Conservation (phyloP, 2,329 filamentous ascomycete species). For the Clonostachys byssicola region DNA sequence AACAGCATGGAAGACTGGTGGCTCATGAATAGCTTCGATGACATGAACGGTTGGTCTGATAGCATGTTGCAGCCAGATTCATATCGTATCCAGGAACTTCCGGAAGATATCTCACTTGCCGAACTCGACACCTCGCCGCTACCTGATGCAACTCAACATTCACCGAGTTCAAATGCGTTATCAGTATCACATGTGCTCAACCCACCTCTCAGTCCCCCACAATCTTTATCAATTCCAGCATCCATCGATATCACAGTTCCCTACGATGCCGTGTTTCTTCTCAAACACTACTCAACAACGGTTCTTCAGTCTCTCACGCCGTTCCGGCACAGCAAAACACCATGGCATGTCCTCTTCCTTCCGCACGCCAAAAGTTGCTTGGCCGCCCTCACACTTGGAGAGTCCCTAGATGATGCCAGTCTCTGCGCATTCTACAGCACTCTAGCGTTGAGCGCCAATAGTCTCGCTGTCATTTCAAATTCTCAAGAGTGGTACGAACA, state of each 20-base stretch:
- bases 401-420: constrained; percentile 23
- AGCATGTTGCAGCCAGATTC: too few relatives aligned
- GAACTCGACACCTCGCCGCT: too few relatives aligned
- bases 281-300: constrained; percentile 28
- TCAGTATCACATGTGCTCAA: too few relatives aligned
- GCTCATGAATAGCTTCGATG: too few relatives aligned
- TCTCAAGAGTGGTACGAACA: constrained; percentile 21
- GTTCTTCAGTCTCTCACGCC: constrained; percentile 28
- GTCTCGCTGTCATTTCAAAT: constrained; percentile 18
- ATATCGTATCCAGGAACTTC: too few relatives aligned
- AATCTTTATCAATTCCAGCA: too few relatives aligned
- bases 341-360: constrained; percentile 32
- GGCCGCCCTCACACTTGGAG: constrained; percentile 26
- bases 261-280: constrained; percentile 25
- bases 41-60: too few relatives aligned
- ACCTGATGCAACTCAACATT: too few relatives aligned
- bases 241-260: constrained; percentile 3
- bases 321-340: constrained; percentile 28
- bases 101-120: too few relatives aligned
- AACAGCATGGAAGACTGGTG: too few relatives aligned
- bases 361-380: constrained; percentile 26
- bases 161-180: too few relatives aligned
- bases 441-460: constrained; percentile 30
- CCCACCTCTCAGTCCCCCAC: too few relatives aligned
- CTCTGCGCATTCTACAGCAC: constrained; percentile 28